These are phyloP conservation scores for Durio zibethinus DNA, from an alignment of 345 rosid species.

Conservation along the genomic window DNA sequence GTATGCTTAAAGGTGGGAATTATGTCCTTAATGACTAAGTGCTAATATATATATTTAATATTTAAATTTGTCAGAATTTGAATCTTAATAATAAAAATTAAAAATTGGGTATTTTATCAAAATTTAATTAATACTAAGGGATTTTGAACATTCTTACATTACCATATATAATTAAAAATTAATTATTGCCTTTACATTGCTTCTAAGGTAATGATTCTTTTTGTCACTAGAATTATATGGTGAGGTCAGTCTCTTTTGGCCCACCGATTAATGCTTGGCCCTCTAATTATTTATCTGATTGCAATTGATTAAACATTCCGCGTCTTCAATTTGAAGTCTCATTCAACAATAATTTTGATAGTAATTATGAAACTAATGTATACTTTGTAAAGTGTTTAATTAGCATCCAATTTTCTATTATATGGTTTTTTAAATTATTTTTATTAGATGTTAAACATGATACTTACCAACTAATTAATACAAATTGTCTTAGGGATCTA, in stretches of 20 bases:
- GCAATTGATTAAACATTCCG: background rate
- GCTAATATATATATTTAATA: no score
- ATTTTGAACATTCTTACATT: background rate
- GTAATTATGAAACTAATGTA: conserved; percentile 1
- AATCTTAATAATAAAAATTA: no score
- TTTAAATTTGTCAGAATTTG: no score
- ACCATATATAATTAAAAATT: background rate
- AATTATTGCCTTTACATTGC: background rate
- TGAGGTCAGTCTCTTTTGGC: background rate
- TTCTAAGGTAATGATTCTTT: background rate
- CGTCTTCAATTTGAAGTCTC: background rate
- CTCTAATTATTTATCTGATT: background rate
- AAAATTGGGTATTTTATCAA: no score
- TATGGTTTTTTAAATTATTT: no score
- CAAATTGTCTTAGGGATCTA: no score
- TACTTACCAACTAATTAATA: background rate
- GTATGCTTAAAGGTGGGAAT: background rate
- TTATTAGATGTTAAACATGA: background rate
- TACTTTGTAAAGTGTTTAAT: background rate
- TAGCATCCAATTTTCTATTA: background rate
- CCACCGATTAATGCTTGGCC: background rate
- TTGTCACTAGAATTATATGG: background rate
- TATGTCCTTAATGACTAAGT: background rate
- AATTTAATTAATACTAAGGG: background rate
- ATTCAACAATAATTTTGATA: background rate